Evolutionary conservation across 441 rosid species (phyloP).

Genomic region (Omphalea diandra): DNA sequence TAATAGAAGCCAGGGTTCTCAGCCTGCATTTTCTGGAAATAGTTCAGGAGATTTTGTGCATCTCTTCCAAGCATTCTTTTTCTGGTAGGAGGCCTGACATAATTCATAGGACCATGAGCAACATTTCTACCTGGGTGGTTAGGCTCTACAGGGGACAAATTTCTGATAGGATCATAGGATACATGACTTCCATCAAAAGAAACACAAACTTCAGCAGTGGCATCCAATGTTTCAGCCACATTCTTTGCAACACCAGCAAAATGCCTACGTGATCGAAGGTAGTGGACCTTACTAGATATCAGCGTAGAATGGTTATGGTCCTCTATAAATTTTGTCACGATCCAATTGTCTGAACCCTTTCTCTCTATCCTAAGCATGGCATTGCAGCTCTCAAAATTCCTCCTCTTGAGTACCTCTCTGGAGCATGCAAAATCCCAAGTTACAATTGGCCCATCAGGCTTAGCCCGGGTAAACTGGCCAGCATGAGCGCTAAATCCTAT

Average conservation of each 20-base stretch:
- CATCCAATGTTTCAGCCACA: constrained; percentile 34
- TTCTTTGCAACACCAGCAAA: constrained; percentile 50
- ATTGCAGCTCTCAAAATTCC: constrained; percentile 55
- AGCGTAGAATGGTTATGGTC: constrained; percentile 60
- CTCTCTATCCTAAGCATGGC: constrained; percentile 62
- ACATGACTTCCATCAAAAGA: constrained; percentile 39
- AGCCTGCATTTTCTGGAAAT: constrained; percentile 66
- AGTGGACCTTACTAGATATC: constrained; percentile 45
- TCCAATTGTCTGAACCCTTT: constrained; percentile 47
- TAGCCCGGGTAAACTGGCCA: constrained; percentile 52
- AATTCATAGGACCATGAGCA: constrained; percentile 31
- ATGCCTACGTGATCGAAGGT: constrained; percentile 58
- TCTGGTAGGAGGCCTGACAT: constrained; percentile 36
- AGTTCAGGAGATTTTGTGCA: constrained; percentile 58
- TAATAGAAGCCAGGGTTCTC: constrained; percentile 69
- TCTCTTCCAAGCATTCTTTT: constrained; percentile 57
- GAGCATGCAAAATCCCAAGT: constrained; percentile 61
- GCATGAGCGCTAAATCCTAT: constrained; percentile 48
- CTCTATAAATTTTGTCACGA: constrained; percentile 55
- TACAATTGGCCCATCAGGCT: constrained; percentile 65
- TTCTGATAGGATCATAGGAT: constrained; percentile 32
- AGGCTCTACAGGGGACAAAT: constrained; percentile 32
- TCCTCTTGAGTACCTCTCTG: constrained; percentile 51
- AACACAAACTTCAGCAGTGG: constrained; percentile 37
- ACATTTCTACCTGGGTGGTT: constrained; percentile 35